These are phyloP conservation scores for Fusarium cyanostomum DNA, from an alignment of 2,329 filamentous ascomycete species.

Conservation along the genomic window DNA sequence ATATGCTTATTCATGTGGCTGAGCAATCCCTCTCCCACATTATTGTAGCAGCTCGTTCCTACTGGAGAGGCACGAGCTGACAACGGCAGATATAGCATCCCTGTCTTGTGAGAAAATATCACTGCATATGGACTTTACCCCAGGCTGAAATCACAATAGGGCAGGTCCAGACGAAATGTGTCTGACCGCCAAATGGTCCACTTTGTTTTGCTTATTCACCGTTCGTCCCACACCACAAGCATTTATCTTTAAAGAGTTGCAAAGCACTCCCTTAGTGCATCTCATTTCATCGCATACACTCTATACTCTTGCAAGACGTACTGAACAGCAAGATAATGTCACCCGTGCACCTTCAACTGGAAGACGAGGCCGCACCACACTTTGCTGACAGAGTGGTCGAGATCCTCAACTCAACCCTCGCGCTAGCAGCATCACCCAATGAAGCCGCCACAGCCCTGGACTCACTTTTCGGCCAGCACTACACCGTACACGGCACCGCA, in stretches of 20 bases:
- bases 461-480: not conserved
- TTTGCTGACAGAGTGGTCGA: constrained; percentile 13
- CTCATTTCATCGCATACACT: not conserved
- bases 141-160: no score
- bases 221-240: not conserved
- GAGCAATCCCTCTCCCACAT: no score
- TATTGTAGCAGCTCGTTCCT: no score
- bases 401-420: constrained; percentile 13
- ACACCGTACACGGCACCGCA: not conserved
- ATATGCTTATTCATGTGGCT: no score
- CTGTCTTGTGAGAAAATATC: no score
- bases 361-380: constrained; percentile 8
- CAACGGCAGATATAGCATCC: no score
- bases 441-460: constrained; percentile 14
- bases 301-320: not conserved
- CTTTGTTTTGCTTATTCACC: not conserved
- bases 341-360: not conserved
- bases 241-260: not conserved
- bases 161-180: no score
- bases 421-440: not conserved
- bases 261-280: no score
- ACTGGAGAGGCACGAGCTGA: no score
- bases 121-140: no score
- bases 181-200: not conserved
- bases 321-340: not conserved